A percentile compares a stretch with the other conserved stretches of the same genome.
Conservation (phyloP, 2,329 filamentous ascomycete genomes). For the Talaromyces piceae region DNA sequence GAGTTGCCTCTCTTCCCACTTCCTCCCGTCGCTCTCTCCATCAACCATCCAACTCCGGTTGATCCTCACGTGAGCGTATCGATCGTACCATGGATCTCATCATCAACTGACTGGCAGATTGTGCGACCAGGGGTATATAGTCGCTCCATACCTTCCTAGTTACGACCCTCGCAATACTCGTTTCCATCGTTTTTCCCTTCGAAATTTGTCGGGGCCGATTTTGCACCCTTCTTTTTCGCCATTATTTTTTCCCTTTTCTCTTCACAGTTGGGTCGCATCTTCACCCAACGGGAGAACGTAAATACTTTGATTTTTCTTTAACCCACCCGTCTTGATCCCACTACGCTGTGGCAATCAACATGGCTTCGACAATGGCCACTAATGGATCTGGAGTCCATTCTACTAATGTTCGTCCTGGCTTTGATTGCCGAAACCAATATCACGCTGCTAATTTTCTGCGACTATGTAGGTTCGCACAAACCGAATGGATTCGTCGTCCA, state of each 20-base stretch:
- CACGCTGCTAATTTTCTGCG: neutral
- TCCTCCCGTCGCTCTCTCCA: neutral
- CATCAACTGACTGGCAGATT: neutral
- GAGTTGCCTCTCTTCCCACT: slow-evolving; percentile 5
- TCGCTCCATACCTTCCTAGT: neutral
- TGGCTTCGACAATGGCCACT: slow-evolving; percentile 31
- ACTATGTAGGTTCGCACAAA: slow-evolving; percentile 23
- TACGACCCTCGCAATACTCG: neutral
- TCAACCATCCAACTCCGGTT: neutral
- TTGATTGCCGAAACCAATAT: slow-evolving; percentile 12
- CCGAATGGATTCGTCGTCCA: slow-evolving; percentile 30
- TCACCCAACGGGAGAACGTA: slow-evolving; percentile 2
- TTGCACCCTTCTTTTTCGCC: neutral
- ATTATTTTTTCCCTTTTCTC: neutral
- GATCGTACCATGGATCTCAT: neutral
- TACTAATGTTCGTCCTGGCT: slow-evolving; percentile 19
- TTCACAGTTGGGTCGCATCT: neutral
- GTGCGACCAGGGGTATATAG: neutral
- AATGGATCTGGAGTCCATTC: slow-evolving; percentile 30
- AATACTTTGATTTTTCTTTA: slow-evolving; percentile 7
- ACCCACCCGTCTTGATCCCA: too few species aligned
- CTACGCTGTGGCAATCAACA: slow-evolving; percentile 14
- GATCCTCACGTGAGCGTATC: slow-evolving; percentile 1
- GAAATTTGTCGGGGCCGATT: neutral
- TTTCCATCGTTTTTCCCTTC: too few species aligned